Conservation (phyloP, 139 green algal species). For the Picochlorum sp. region DNA sequence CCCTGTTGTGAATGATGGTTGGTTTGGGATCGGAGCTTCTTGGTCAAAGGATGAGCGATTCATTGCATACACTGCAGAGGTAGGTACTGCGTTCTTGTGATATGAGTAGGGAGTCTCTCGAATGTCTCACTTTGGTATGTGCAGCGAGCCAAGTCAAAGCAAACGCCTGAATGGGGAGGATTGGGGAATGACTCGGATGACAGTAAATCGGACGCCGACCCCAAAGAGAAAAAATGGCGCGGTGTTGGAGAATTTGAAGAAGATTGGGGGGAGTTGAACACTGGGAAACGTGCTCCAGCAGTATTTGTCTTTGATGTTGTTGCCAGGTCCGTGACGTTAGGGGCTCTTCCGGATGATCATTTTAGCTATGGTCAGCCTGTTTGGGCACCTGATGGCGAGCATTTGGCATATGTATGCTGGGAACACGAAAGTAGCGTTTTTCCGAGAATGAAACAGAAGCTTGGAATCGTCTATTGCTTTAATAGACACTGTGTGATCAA, state of each 20-base stretch:
- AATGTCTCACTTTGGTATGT: not conserved
- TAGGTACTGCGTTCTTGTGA: not conserved
- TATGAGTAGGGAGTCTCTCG: no score
- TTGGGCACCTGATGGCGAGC: slow-evolving; percentile 48
- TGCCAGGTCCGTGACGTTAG: slow-evolving; percentile 16
- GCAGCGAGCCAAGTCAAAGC: slow-evolving; percentile 7
- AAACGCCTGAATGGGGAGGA: slow-evolving; percentile 43
- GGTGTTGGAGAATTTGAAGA: slow-evolving; percentile 50
- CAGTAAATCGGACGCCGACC: not conserved
- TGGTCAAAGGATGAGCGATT: slow-evolving; percentile 64
- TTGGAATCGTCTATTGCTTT: slow-evolving; percentile 85
- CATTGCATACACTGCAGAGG: slow-evolving; percentile 75
- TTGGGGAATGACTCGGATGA: slow-evolving; percentile 1
- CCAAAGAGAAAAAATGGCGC: slow-evolving; percentile 50
- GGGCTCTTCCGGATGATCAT: slow-evolving; percentile 32
- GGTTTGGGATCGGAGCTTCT: slow-evolving; percentile 55
- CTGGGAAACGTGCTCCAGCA: slow-evolving; percentile 46
- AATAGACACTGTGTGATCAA: slow-evolving; percentile 61
- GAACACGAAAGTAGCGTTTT: slow-evolving; percentile 52
- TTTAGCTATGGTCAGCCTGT: slow-evolving; percentile 55
- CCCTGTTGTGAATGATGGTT: slow-evolving; percentile 67
- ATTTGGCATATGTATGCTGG: slow-evolving; percentile 70
- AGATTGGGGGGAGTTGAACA: slow-evolving; percentile 87
- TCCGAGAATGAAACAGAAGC: slow-evolving; percentile 26
- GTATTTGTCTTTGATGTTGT: slow-evolving; percentile 59